Conservation (phyloP, 1,284 basidiomycete species). For the Cryptococcus maquisensis region DNA sequence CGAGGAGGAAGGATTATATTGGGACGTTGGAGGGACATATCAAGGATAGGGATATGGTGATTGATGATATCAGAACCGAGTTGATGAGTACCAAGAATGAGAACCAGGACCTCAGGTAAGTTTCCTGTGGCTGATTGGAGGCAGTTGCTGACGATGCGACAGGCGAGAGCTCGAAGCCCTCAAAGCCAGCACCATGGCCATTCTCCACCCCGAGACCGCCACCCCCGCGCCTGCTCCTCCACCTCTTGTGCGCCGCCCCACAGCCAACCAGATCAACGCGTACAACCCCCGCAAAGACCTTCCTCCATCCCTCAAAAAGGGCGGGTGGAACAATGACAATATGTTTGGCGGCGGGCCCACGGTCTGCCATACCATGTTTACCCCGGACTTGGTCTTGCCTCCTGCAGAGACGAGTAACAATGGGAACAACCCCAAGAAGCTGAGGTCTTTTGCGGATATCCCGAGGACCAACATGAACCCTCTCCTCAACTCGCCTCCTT, state of each 20-base stretch:
- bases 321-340: slow-evolving; percentile 63
- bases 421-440: slow-evolving; percentile 13
- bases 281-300: slow-evolving; percentile 82
- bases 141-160: neutral
- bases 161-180: slow-evolving; percentile 77
- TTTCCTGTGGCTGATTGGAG: slow-evolving; percentile 17
- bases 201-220: slow-evolving; percentile 44
- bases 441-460: slow-evolving; percentile 26
- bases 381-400: slow-evolving; percentile 57
- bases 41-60: slow-evolving; percentile 82
- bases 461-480: slow-evolving; percentile 72
- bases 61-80: slow-evolving; percentile 81
- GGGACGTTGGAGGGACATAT: slow-evolving; percentile 89
- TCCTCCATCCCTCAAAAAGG: slow-evolving; percentile 53
- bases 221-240: slow-evolving; percentile 28
- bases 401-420: slow-evolving; percentile 12
- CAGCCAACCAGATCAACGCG: slow-evolving; percentile 43
- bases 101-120: slow-evolving; percentile 66
- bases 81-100: slow-evolving; percentile 73
- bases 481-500: slow-evolving; percentile 53
- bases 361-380: slow-evolving; percentile 76
- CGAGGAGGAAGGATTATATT: slow-evolving; percentile 92
- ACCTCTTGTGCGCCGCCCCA: slow-evolving; percentile 12
- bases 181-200: slow-evolving; percentile 60
- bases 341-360: slow-evolving; percentile 62